Evolutionary conservation across 805 yeast genomes (phyloP).

Genomic region (Sporopachydermia lactativora): DNA sequence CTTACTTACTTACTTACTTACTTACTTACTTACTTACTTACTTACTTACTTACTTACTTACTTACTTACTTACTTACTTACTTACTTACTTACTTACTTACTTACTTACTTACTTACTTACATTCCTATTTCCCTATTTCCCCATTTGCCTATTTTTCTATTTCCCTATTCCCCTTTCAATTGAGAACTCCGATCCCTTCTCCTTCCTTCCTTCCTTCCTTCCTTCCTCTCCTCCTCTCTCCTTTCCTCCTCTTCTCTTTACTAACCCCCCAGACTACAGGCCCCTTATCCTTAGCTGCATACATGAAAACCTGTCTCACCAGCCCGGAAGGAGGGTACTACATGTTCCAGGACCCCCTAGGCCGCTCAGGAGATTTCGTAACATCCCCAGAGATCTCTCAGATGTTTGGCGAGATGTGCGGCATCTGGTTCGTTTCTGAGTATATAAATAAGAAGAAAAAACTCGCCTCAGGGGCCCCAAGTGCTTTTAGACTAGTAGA

Average conservation of each 20-base stretch:
- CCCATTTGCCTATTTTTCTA: too few species aligned
- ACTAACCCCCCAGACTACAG: conserved; percentile 34
- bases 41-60: too few species aligned
- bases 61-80: too few species aligned
- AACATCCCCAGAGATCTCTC: conserved; percentile 79
- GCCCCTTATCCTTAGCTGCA: conserved; percentile 60
- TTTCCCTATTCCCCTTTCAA: too few species aligned
- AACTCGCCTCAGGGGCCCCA: conserved; percentile 35
- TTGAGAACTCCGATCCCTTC: too few species aligned
- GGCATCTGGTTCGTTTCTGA: conserved; percentile 55
- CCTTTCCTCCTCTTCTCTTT: neutral
- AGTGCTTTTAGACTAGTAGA: conserved; percentile 43
- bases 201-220: too few species aligned
- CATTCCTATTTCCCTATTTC: too few species aligned
- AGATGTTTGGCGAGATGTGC: conserved; percentile 74
- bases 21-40: too few species aligned
- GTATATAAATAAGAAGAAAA: conserved; percentile 30
- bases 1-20: too few species aligned
- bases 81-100: too few species aligned
- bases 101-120: too few species aligned
- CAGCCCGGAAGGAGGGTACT: conserved; percentile 67
- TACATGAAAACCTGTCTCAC: conserved; percentile 75
- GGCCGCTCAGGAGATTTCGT: conserved; percentile 61
- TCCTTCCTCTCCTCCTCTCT: neutral
- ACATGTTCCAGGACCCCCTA: conserved; percentile 64